Percentiles rank a stretch among this genome's conserved stretches.
These are phyloP conservation scores for Serendipita vermifera DNA, from an alignment of 768 basidiomycete genomes.

Conservation along the genomic window DNA sequence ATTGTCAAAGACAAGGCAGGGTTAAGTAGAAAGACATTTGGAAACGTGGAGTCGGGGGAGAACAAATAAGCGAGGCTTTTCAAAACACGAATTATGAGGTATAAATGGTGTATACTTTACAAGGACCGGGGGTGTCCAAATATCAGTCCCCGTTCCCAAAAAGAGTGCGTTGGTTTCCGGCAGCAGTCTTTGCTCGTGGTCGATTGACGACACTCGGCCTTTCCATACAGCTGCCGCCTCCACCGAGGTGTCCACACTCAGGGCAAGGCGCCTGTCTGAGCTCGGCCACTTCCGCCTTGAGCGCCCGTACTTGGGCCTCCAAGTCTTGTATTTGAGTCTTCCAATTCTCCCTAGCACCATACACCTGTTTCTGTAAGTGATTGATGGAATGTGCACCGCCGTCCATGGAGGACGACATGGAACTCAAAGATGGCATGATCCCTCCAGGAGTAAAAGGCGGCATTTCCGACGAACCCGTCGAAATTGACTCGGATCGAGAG, in stretches of 20 bases:
- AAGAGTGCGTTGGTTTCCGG: slow-evolving; percentile 10
- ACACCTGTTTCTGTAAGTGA: slow-evolving; percentile 48
- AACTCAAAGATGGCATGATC: neutral
- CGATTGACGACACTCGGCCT: slow-evolving; percentile 13
- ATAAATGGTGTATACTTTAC: slow-evolving; percentile 25
- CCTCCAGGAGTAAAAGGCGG: neutral
- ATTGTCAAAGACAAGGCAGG: too few relatives aligned
- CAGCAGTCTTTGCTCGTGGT: slow-evolving; percentile 13
- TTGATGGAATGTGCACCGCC: slow-evolving; percentile 37
- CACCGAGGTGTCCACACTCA: slow-evolving; percentile 3
- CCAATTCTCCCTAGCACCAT: slow-evolving; percentile 47
- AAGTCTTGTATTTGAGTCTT: slow-evolving; percentile 64
- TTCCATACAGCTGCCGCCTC: slow-evolving; percentile 1
- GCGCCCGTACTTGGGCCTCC: slow-evolving; percentile 55
- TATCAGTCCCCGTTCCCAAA: slow-evolving; percentile 13
- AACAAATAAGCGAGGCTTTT: too few relatives aligned
- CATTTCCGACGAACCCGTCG: neutral
- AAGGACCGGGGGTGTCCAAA: slow-evolving; percentile 47
- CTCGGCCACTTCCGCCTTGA: slow-evolving; percentile 55
- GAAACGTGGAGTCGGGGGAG: too few relatives aligned
- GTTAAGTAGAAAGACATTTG: too few relatives aligned
- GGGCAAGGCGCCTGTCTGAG: slow-evolving; percentile 17
- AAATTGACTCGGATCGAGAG: slow-evolving; percentile 7
- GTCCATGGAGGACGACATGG: slow-evolving; percentile 18
- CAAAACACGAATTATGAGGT: too few relatives aligned